phyloP scores from a whole-genome alignment of 2,329 filamentous ascomycete species.

The Alternaria alternata region DNA sequence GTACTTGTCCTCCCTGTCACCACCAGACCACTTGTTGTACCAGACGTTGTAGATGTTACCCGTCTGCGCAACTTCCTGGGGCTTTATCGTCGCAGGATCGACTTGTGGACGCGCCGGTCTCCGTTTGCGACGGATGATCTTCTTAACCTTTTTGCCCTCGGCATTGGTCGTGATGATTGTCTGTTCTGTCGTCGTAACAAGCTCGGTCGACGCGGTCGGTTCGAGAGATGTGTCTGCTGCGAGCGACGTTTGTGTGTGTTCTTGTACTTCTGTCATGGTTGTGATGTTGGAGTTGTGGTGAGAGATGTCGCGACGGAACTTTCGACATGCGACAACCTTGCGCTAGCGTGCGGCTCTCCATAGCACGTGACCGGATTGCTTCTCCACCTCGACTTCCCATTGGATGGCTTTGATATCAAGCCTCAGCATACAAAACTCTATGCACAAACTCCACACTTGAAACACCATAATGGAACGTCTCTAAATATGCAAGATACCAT shows the following conservation, averaged over 20 bases:
- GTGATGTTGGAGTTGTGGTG: slow-evolving; percentile 13
- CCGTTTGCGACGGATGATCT: slow-evolving; percentile 90
- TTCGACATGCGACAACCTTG: slow-evolving; percentile 19
- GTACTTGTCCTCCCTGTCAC: slow-evolving; percentile 92
- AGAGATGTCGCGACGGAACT: slow-evolving; percentile 24
- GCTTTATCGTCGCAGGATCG: slow-evolving; percentile 81
- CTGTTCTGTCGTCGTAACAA: slow-evolving; percentile 39
- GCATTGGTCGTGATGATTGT: slow-evolving; percentile 49
- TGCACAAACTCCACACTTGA: not conserved
- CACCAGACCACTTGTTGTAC: slow-evolving; percentile 99
- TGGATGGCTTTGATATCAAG: not conserved
- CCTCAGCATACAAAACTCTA: not conserved
- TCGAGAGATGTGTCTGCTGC: slow-evolving; percentile 33
- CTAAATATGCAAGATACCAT: not conserved
- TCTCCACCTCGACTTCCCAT: not conserved
- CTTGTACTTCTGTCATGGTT: slow-evolving; percentile 43
- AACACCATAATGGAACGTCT: too few relatives aligned
- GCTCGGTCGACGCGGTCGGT: slow-evolving; percentile 33
- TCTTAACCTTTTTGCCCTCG: slow-evolving; percentile 76
- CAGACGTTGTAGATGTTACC: slow-evolving; percentile 98
- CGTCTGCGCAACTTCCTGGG: slow-evolving; percentile 87
- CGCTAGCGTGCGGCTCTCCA: slow-evolving; percentile 17
- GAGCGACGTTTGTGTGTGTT: slow-evolving; percentile 29
- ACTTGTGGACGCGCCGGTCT: slow-evolving; percentile 90
- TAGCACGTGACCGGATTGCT: slow-evolving; percentile 58